Percentiles rank a stretch among this genome's conserved stretches.
phyloP scores from a whole-genome alignment of 495 filamentous ascomycete species.

The Trichoderma erinaceum region DNA sequence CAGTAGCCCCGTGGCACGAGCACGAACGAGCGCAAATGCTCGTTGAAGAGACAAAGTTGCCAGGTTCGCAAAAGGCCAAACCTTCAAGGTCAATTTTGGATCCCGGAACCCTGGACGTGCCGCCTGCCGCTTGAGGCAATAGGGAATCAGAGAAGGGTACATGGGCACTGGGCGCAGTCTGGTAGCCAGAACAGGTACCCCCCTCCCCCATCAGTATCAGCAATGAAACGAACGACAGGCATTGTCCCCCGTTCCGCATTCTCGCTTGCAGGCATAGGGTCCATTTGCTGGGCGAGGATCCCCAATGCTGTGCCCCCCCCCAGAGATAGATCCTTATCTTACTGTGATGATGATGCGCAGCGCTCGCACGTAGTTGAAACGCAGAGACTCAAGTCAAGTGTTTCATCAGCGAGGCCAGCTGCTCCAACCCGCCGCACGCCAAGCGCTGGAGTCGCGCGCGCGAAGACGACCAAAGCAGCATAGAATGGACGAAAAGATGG shows the following conservation, averaged over 20 bases:
- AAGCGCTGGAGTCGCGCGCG: no score
- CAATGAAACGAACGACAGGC: conserved; percentile 11
- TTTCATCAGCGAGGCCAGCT: no score
- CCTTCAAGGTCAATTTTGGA: not conserved
- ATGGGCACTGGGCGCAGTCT: not conserved
- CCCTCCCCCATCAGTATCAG: not conserved
- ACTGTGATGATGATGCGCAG: no score
- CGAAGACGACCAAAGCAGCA: no score
- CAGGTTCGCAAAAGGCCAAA: not conserved
- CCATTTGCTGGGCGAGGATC: conserved; percentile 5
- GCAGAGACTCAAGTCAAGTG: no score
- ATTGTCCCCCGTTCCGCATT: conserved; percentile 4
- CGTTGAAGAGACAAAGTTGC: not conserved
- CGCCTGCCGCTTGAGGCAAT: not conserved
- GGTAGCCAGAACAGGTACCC: not conserved
- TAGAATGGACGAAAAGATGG: no score
- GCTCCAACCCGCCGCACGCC: no score
- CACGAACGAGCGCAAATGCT: no score
- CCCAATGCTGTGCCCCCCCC: conserved; percentile 8
- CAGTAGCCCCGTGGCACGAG: no score
- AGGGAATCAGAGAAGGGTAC: not conserved
- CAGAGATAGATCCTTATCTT: not conserved
- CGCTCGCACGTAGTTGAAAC: no score
- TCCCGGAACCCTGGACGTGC: not conserved
- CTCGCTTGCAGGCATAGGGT: not conserved